Evolutionary conservation across 1,284 basidiomycete genomes (phyloP), one percentile per base, ranked within the genome.

Genomic region (Apiotrichum domesticum): DNA sequence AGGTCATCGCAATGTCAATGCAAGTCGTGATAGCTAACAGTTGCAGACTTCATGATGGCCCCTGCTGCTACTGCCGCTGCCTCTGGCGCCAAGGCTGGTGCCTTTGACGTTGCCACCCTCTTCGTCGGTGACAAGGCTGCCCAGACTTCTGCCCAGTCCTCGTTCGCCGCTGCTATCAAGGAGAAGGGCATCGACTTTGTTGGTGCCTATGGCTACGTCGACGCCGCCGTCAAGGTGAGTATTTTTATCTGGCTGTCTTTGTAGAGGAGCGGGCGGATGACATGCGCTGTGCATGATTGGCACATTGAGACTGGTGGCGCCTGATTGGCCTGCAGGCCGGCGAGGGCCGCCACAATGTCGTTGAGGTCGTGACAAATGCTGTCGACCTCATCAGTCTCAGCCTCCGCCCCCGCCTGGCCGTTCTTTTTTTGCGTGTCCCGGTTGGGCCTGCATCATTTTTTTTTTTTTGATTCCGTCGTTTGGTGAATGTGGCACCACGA

Each of bases 131-230:
- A 78, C 73, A 74, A 76, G 71, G 72, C 68, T 48, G 79, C 83
- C 57, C 87, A 88, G 72, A 82, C 84, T 51, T 79, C 85, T 58
- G 85, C 89, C 45, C 85, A 83, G 63, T 78, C 83, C 66, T 80
- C 85, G 55, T 83, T 97, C 67, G 86, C 84, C 67, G 82, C 84
- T 57, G 78, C 83, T 71, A 84, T 83, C 67, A 84, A 90, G 85
- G 88, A 88, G 79, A 85, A 93, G 66, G 93, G 93, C 72, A 87
- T 91, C 64, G 79, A 85, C 63, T 87, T 86, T 70, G 84, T 98
- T 72, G 81, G 83, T 68, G 81, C 85, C 67, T 80, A 86, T 63
- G 88, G 84, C 67, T 88, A 96, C 79, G 80, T 81, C 57, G 86
- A 87, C 63, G 90, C 91, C 67, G 80, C 86, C 67, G 74, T 90